phyloP scores from a whole-genome alignment of 1,139 yeast genomes.

The Yamadazyma trypodendri region DNA sequence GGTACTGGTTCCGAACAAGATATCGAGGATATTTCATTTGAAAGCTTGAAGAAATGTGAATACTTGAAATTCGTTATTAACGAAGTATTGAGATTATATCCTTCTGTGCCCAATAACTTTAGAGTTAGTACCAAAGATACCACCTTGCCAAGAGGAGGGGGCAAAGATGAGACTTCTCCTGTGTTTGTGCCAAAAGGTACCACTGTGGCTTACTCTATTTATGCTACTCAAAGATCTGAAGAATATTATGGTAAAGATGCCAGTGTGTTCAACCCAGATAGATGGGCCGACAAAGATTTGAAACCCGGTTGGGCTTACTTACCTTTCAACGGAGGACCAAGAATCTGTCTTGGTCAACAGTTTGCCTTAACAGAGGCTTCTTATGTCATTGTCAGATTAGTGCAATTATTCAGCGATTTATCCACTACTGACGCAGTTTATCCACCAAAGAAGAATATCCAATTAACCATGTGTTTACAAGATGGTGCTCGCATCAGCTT shows the following conservation, averaged over 20 bases:
- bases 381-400: constrained; percentile 43
- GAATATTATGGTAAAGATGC: constrained; percentile 47
- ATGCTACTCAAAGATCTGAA: constrained; percentile 41
- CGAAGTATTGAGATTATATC: constrained; percentile 51
- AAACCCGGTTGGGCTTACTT: constrained; percentile 44
- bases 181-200: constrained; percentile 44
- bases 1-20: constrained; percentile 35
- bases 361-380: constrained; percentile 55
- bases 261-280: constrained; percentile 42
- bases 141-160: constrained; percentile 54
- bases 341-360: constrained; percentile 58
- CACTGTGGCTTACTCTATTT: constrained; percentile 40
- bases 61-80: constrained; percentile 47
- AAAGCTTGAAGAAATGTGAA: constrained; percentile 47
- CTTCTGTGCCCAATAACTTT: constrained; percentile 51
- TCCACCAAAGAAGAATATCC: constrained; percentile 33
- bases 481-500: constrained; percentile 23
- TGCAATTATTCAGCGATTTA: constrained; percentile 30
- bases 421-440: constrained; percentile 22
- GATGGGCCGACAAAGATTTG: constrained; percentile 31
- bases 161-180: constrained; percentile 40
- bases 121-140: constrained; percentile 46
- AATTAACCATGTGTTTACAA: constrained; percentile 34
- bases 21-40: constrained; percentile 38
- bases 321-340: constrained; percentile 59